phyloP scores from a whole-genome alignment of 148 eudicot species.

The Persicaria tinctoria region DNA sequence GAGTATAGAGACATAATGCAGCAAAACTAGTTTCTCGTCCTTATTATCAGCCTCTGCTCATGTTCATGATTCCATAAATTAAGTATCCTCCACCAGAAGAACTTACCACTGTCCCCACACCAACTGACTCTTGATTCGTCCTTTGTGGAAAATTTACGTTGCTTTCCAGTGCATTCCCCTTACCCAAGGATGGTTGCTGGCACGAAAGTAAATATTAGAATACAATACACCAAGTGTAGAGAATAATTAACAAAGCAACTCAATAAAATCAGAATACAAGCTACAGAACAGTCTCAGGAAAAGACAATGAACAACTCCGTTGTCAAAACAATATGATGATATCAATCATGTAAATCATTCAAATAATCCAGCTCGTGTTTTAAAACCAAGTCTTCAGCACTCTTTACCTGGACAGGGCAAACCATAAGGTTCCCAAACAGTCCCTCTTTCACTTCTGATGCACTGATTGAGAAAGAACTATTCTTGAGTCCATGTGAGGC shows the following conservation, averaged over 20 bases:
- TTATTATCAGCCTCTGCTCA: neutral
- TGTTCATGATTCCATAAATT: neutral
- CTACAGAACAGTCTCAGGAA: neutral
- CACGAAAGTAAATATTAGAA: neutral
- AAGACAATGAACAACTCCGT: neutral
- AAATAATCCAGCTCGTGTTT: neutral
- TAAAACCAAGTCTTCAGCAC: neutral
- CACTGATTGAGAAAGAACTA: conserved; percentile 46
- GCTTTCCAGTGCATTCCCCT: conserved; percentile 25
- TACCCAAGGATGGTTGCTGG: conserved; percentile 38
- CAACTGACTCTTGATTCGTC: conserved; percentile 24
- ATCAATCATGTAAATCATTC: no score
- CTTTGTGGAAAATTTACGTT: conserved; percentile 19
- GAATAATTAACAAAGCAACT: neutral
- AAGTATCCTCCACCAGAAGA: neutral
- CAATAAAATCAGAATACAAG: neutral
- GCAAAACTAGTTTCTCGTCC: neutral
- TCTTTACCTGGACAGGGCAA: conserved; percentile 67
- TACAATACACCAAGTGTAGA: neutral
- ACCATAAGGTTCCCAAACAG: conserved; percentile 52
- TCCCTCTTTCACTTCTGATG: conserved; percentile 44
- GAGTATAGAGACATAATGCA: neutral
- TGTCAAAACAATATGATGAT: neutral
- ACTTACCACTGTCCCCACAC: neutral
- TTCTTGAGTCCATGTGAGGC: conserved; percentile 55